Conservation (phyloP, 345 rosid genomes). For the Citrus hindsii region DNA sequence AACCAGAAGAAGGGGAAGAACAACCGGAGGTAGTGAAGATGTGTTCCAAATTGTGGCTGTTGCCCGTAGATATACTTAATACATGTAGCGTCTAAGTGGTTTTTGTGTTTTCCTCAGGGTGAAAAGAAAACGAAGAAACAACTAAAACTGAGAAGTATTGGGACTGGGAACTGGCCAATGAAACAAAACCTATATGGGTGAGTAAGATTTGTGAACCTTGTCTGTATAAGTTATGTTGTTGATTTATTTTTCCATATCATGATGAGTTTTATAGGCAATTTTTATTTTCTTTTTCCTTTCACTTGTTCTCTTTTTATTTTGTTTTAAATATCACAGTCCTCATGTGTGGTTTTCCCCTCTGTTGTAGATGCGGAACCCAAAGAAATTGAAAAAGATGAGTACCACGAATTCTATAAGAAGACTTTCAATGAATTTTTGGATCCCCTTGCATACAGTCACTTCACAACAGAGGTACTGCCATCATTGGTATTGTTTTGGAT, state of each 20-base stretch:
- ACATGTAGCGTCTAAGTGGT: background rate
- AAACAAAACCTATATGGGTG: conserved; percentile 97
- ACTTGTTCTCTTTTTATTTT: background rate
- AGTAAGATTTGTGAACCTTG: conserved; percentile 17
- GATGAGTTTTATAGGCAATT: background rate
- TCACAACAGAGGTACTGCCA: conserved; percentile 74
- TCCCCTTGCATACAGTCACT: conserved; percentile 82
- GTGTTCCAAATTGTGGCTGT: background rate
- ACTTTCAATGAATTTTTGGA: conserved; percentile 90
- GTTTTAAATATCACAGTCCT: background rate
- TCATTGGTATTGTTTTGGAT: background rate
- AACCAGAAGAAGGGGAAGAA: conserved; percentile 78
- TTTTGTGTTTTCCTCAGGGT: conserved; percentile 39
- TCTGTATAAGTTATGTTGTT: background rate
- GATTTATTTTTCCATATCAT: background rate
- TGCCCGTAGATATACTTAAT: background rate
- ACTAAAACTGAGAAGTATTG: conserved; percentile 95
- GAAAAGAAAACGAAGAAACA: conserved; percentile 77
- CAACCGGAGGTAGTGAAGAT: conserved; percentile 54
- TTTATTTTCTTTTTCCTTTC: background rate
- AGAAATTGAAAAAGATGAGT: conserved; percentile 81
- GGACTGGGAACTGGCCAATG: conserved; percentile 98
- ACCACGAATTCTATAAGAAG: conserved; percentile 90
- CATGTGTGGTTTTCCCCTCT: conserved; percentile 7
- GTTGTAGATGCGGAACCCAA: conserved; percentile 72